These are phyloP conservation scores for Botrytis deweyae DNA, from an alignment of 2,329 filamentous ascomycete species.

Conservation along the genomic window DNA sequence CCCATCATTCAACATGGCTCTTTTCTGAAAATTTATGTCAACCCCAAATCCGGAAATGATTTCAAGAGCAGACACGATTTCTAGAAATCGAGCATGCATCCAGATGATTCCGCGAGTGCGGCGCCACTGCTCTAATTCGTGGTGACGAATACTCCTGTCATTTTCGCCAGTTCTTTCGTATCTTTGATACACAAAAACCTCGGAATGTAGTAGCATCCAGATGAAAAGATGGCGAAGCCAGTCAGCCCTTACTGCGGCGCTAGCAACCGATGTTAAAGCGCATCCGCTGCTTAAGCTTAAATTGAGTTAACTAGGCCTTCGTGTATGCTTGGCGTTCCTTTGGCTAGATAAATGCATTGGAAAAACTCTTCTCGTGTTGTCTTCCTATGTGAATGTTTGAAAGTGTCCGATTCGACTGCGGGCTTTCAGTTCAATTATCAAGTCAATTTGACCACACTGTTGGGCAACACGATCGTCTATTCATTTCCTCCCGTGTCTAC, in stretches of 20 bases:
- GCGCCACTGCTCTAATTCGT: too few relatives aligned
- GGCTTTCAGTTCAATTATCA: background rate
- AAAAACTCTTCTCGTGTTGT: background rate
- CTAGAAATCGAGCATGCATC: background rate
- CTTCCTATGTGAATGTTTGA: too few relatives aligned
- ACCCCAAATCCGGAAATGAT: background rate
- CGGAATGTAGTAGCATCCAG: background rate
- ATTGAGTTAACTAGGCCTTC: background rate
- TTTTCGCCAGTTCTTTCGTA: background rate
- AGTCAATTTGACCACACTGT: background rate
- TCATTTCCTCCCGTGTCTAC: background rate
- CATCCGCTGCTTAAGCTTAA: background rate
- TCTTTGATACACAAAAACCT: background rate
- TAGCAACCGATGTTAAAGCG: background rate
- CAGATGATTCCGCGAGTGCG: background rate
- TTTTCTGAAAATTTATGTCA: background rate
- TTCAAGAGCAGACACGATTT: background rate
- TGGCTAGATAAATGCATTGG: background rate
- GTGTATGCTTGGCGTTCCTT: background rate
- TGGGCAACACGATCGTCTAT: background rate
- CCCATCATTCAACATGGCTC: background rate
- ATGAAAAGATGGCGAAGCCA: background rate
- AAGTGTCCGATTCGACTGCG: background rate
- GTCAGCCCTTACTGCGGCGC: background rate
- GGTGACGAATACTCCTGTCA: background rate